Base-by-base conservation (phyloP, 805 yeast genomes). In the Brettanomyces anomalus region DNA sequence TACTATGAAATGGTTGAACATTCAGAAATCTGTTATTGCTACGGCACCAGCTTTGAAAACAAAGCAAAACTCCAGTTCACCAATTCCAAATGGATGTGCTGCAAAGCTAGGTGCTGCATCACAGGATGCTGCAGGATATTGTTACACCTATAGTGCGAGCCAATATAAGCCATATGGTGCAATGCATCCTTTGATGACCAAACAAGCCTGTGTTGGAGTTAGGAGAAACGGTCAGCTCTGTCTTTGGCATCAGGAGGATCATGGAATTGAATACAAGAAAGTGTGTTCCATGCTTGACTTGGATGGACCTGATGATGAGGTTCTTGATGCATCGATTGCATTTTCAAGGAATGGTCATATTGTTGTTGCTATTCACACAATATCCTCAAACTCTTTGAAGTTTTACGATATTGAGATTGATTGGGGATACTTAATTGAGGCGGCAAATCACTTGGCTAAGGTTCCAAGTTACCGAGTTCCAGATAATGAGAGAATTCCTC, bases 1-100 rank as follows among this genome's bases (percentile, higher is more conserved):
- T 13, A 76, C 80, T 0, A 72, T 81, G 57, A 74, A 74, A 50
- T 87, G 95, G 95, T 68, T 87, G 21, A 77, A 76, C 36, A 64
- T 75, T n/a, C 86, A 83, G 40, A 85, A 86, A 49, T 76, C 81
- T 1, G 74, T 77, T 36, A 68, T 79, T 15, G 63, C 75, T 14
- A 76, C 72, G 45, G 66, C 72, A n/a, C 84, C 85, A 0, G 85
- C 87, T 0, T 57, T 65, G 3, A 59, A 67, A 45, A 58, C 53
- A 3, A 60, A 56, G 15, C 48, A 56, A 7, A 51, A 55, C 5
- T 35, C 46, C 7, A 56, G 55, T 17, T 48, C 49, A 14, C 56
- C 51, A 31, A 60, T 57, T 7, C 43, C 56, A 6, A 60, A 57
- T 41, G 68, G 68, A 6, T 60, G 64, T 46, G 65, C 67, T 3